Percentiles rank a stretch among this genome's conserved stretches.
phyloP scores from a whole-genome alignment of 768 basidiomycete genomes.

The Kwoniella europaea region DNA sequence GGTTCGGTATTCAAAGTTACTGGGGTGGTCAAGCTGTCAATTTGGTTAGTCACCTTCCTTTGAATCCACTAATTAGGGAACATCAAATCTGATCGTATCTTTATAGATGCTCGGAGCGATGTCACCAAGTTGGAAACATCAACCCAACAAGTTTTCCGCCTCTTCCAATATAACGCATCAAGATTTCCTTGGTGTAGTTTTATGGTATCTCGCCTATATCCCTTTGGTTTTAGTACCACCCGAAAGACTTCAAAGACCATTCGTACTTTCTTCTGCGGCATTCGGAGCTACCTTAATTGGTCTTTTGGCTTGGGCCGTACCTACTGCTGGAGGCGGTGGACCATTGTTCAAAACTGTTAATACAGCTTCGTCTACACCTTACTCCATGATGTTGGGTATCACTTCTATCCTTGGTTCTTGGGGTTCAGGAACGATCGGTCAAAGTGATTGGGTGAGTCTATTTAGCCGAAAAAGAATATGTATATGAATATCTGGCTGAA shows the following conservation, averaged over 20 bases:
- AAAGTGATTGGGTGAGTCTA: conserved; percentile 34
- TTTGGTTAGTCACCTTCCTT: not conserved
- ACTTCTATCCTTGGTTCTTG: conserved; percentile 31
- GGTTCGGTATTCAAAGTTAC: conserved; percentile 37
- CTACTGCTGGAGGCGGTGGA: conserved; percentile 29
- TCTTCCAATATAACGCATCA: conserved; percentile 23
- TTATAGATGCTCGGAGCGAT: conserved; percentile 32
- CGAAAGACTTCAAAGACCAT: conserved; percentile 35
- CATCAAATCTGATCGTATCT: not conserved
- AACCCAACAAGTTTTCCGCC: conserved; percentile 10
- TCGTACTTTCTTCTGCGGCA: conserved; percentile 27
- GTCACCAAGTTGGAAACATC: conserved; percentile 30
- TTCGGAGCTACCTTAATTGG: conserved; percentile 28
- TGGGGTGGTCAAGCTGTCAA: conserved; percentile 45
- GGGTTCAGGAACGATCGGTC: conserved; percentile 37
- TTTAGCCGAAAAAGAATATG: not conserved
- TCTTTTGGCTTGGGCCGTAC: conserved; percentile 24
- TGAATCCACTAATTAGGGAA: not conserved
- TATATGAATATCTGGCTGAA: not conserved
- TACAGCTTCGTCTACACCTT: conserved; percentile 18
- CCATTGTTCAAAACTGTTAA: conserved; percentile 29
- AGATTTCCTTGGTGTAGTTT: conserved; percentile 28
- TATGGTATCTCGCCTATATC: conserved; percentile 33
- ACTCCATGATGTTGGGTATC: conserved; percentile 38
- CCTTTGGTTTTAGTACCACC: conserved; percentile 32